Percentiles rank a stretch among this genome's conserved stretches.
Conservation (phyloP, 108 stramenopile genomes). For the Cyclotella choctawhatcheeana region DNA sequence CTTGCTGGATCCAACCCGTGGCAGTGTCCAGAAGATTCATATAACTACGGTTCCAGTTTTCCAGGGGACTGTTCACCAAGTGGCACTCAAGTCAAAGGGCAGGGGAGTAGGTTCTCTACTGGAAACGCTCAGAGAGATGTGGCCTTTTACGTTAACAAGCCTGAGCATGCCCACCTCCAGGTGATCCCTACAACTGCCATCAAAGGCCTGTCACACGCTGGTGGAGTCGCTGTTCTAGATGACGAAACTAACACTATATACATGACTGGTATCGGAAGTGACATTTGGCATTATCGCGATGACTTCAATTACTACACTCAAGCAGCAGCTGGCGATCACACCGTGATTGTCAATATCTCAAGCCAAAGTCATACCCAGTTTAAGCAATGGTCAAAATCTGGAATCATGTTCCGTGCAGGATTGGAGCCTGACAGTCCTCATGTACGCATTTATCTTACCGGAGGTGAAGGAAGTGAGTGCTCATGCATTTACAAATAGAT, state of each 20-base stretch:
- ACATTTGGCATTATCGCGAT: constrained; percentile 28
- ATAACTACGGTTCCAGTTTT: constrained; percentile 24
- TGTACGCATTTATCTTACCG: constrained; percentile 12
- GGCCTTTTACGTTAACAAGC: constrained; percentile 34
- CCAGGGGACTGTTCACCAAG: constrained; percentile 37
- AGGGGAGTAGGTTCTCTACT: constrained; percentile 1
- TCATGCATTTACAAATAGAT: too few relatives aligned
- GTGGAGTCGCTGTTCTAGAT: background rate
- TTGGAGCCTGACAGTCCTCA: constrained; percentile 8
- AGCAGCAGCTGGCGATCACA: constrained; percentile 15
- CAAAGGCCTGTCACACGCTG: background rate
- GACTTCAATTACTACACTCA: constrained; percentile 17
- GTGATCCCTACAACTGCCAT: background rate
- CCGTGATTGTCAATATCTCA: constrained; percentile 12
- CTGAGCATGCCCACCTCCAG: constrained; percentile 5
- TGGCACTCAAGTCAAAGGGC: constrained; percentile 12
- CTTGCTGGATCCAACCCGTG: constrained; percentile 33
- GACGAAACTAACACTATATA: constrained; percentile 15
- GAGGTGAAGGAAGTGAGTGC: too few relatives aligned
- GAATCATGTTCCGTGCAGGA: constrained; percentile 32
- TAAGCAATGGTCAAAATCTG: constrained; percentile 24
- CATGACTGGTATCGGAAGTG: constrained; percentile 23
- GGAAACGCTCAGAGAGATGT: constrained; percentile 8
- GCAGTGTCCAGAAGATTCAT: constrained; percentile 33
- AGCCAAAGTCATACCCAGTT: background rate